Evolutionary conservation across 441 rosid genomes (phyloP).

Genomic region (Jatropha multifida): DNA sequence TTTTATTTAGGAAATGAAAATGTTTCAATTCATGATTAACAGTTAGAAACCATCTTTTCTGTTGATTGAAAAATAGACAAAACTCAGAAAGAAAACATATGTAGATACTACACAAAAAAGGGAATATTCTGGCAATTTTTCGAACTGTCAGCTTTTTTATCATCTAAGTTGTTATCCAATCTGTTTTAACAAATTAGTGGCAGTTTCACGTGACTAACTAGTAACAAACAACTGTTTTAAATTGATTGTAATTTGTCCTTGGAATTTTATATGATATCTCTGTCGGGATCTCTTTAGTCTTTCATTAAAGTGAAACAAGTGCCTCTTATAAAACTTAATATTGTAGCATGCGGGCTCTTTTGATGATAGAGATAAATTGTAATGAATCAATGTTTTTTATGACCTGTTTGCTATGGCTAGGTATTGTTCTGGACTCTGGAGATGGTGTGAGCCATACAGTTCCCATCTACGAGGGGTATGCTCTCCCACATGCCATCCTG

Average conservation of each 20-base stretch:
- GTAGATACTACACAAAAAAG: neutral
- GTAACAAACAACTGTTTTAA: neutral
- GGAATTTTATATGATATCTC: neutral
- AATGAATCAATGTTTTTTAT: constrained; percentile 2
- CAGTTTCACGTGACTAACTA: neutral
- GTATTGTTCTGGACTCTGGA: constrained; percentile 61
- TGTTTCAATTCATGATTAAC: neutral
- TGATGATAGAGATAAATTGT: neutral
- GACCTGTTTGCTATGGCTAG: constrained; percentile 23
- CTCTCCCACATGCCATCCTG: constrained; percentile 70
- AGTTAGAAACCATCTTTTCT: neutral
- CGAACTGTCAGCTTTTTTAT: neutral
- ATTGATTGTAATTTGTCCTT: neutral
- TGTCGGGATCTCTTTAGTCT: neutral
- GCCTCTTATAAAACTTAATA: neutral
- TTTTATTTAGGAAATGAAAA: neutral
- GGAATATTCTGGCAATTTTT: neutral
- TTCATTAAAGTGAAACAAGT: neutral
- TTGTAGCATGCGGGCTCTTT: neutral
- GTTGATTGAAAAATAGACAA: constrained; percentile 1
- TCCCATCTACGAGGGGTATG: constrained; percentile 65
- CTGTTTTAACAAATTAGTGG: neutral
- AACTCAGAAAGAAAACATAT: neutral
- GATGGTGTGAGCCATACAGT: constrained; percentile 74
- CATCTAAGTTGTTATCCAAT: neutral